phyloP scores from a whole-genome alignment of 352 stramenopile genomes.

The Aphanomyces invadans region DNA sequence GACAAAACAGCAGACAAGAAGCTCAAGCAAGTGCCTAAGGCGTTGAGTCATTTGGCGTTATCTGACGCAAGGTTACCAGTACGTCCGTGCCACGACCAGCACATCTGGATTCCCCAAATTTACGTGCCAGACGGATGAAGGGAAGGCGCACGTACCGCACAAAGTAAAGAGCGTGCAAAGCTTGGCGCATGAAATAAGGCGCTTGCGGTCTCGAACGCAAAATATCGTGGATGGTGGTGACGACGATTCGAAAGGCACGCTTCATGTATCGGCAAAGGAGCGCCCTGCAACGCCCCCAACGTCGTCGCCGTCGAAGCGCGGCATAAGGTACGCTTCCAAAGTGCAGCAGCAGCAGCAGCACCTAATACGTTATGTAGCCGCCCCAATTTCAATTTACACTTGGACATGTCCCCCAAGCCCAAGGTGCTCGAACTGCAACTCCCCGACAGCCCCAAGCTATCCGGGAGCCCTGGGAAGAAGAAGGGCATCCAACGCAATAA shows the following conservation, averaged over 20 bases:
- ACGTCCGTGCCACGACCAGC: too few species aligned
- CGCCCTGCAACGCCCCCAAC: slow-evolving; percentile 14
- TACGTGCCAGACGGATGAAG: background rate
- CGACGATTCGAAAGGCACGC: slow-evolving; percentile 25
- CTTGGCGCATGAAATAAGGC: slow-evolving; percentile 68
- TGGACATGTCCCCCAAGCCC: slow-evolving; percentile 39
- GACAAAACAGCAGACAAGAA: background rate
- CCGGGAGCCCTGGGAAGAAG: slow-evolving; percentile 39
- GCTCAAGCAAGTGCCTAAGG: slow-evolving; percentile 4
- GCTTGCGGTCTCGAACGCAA: slow-evolving; percentile 47
- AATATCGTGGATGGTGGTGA: slow-evolving; percentile 30
- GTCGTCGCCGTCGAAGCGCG: slow-evolving; percentile 22
- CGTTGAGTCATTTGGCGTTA: slow-evolving; percentile 38
- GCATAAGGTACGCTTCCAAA: background rate
- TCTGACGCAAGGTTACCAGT: slow-evolving; percentile 26
- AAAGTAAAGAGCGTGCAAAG: slow-evolving; percentile 72
- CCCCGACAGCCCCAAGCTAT: slow-evolving; percentile 33
- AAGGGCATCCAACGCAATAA: slow-evolving; percentile 60
- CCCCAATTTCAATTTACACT: slow-evolving; percentile 71
- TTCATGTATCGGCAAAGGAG: slow-evolving; percentile 8
- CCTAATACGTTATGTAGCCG: too few species aligned
- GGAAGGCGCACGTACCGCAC: slow-evolving; percentile 29
- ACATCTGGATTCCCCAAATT: background rate
- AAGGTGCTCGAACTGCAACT: slow-evolving; percentile 29
- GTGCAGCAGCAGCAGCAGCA: too few species aligned